Conservation (phyloP, 208 protist species). For the Phytomonas serpens region DNA sequence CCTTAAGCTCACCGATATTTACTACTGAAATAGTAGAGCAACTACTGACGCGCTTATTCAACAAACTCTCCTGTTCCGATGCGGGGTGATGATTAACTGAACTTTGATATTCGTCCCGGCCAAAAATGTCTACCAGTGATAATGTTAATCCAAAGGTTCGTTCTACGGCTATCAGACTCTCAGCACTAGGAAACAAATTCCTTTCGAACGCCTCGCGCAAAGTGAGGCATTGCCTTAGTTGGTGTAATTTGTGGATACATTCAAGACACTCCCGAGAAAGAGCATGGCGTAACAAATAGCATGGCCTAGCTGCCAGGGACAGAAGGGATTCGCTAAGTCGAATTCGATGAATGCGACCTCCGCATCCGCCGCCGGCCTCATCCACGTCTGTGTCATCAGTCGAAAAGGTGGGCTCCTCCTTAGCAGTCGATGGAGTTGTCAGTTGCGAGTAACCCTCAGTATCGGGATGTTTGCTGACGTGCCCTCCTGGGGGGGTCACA, state of each 20-base stretch:
- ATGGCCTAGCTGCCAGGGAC: conserved; percentile 35
- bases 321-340: conserved; percentile 47
- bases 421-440: neutral
- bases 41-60: neutral
- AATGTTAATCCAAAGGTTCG: conserved; percentile 78
- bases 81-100: neutral
- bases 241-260: conserved; percentile 47
- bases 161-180: conserved; percentile 70
- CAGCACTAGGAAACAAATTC: conserved; percentile 61
- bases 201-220: conserved; percentile 46
- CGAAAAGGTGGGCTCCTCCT: neutral
- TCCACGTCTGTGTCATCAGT: conserved; percentile 18
- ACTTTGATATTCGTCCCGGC: conserved; percentile 24
- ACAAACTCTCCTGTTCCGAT: neutral
- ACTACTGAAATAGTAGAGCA: conserved; percentile 2
- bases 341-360: conserved; percentile 81
- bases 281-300: conserved; percentile 51
- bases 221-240: conserved; percentile 27
- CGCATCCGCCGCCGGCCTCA: conserved; percentile 58
- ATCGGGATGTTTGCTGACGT: neutral
- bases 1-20: conserved; percentile 1
- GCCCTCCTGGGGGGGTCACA: conserved; percentile 36
- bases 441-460: neutral
- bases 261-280: conserved; percentile 64
- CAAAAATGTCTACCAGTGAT: conserved; percentile 67